A percentile compares a stretch with the other conserved stretches of the same genome.
These are phyloP conservation scores for Helicostylum pulchrum DNA, from an alignment of 192 early-diverging fungal species.

Conservation along the genomic window DNA sequence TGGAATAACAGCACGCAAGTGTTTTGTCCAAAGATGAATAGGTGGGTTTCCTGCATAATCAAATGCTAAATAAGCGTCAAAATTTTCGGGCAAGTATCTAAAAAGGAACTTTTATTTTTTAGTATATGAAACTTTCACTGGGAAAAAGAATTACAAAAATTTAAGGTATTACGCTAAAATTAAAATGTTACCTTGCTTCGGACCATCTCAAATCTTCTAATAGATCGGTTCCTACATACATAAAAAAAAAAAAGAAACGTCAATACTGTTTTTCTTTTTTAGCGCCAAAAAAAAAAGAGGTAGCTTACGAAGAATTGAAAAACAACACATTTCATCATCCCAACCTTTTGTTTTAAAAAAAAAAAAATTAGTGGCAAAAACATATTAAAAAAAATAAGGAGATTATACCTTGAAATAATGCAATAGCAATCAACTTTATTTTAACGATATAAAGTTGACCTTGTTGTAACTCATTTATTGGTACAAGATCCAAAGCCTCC, in stretches of 20 bases:
- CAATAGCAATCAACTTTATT: slow-evolving; percentile 29
- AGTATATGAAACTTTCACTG: no score
- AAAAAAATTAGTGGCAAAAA: background rate
- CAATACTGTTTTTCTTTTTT: no score
- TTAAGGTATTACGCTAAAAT: no score
- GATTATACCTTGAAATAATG: slow-evolving; percentile 33
- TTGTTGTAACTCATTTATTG: slow-evolving; percentile 28
- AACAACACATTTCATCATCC: slow-evolving; percentile 45
- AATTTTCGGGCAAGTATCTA: slow-evolving; percentile 35
- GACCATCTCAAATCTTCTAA: slow-evolving; percentile 34
- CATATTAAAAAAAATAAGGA: background rate
- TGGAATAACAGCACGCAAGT: slow-evolving; percentile 27
- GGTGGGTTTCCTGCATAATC: slow-evolving; percentile 35
- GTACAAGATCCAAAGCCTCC: slow-evolving; percentile 9
- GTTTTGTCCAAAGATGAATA: slow-evolving; percentile 30
- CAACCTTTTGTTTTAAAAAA: slow-evolving; percentile 22
- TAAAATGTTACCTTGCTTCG: slow-evolving; percentile 18
- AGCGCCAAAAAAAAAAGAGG: background rate
- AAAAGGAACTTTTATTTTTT: background rate
- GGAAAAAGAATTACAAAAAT: no score
- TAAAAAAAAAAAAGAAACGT: no score
- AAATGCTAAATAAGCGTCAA: slow-evolving; percentile 34
- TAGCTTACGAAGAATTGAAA: slow-evolving; percentile 32
- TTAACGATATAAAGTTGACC: slow-evolving; percentile 35
- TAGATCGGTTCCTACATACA: slow-evolving; percentile 27